These are phyloP conservation scores for Quercus phellos DNA, from an alignment of 331 rosid genomes.

Conservation along the genomic window DNA sequence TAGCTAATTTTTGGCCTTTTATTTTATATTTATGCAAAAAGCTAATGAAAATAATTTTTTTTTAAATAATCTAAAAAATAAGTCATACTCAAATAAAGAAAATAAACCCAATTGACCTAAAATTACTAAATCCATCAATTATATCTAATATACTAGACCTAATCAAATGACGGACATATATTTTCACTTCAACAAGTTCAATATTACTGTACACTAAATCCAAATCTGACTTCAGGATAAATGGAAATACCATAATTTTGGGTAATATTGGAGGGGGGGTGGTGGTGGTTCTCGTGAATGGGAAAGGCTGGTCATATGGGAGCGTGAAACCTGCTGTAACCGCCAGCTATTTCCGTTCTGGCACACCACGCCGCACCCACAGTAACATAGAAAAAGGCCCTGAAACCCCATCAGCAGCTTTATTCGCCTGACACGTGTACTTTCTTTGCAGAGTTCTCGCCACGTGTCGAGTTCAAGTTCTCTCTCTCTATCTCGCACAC, in stretches of 20 bases:
- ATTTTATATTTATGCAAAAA: no score
- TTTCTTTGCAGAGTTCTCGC: background rate
- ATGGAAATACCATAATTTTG: no score
- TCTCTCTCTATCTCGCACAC: no score
- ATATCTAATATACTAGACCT: fast-evolving
- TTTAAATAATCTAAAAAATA: no score
- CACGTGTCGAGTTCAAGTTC: slow-evolving; percentile 36
- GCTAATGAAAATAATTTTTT: no score
- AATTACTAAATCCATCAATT: no score
- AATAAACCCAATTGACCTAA: no score
- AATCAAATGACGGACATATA: fast-evolving
- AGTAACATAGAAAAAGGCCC: slow-evolving; percentile 12
- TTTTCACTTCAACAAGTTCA: fast-evolving
- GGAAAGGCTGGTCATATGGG: slow-evolving; percentile 24
- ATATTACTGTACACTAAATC: fast-evolving
- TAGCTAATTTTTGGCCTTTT: no score
- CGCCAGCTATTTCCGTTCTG: slow-evolving; percentile 67
- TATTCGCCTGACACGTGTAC: slow-evolving; percentile 37
- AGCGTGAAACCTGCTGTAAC: slow-evolving; percentile 51
- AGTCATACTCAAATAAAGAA: no score
- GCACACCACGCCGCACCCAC: slow-evolving; percentile 43
- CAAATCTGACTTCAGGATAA: fast-evolving
- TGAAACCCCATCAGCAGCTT: slow-evolving; percentile 11
- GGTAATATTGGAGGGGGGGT: background rate
- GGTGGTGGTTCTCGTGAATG: slow-evolving; percentile 37